Conservation (phyloP, 257 asterid species). For the Capsicum chinense region DNA sequence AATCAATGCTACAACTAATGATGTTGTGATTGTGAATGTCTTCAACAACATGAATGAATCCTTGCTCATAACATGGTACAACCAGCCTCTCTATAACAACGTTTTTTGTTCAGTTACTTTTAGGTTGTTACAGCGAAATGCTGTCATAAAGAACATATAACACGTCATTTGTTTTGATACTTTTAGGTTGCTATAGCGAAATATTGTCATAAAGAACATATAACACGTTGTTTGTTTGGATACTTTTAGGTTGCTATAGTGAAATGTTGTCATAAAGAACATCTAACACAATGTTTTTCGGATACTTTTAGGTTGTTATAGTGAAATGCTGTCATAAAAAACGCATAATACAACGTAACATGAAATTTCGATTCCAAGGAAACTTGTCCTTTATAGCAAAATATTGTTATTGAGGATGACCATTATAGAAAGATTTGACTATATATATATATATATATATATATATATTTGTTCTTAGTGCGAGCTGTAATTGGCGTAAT, state of each 20-base stretch:
- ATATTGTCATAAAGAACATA: too few species aligned
- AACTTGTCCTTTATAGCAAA: background rate
- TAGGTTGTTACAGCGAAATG: background rate
- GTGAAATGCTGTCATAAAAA: background rate
- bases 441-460: too few species aligned
- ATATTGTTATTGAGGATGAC: background rate
- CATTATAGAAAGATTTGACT: too few species aligned
- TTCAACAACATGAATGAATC: slow-evolving; percentile 72
- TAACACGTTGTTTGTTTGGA: too few species aligned
- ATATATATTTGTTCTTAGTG: too few species aligned
- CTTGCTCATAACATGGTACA: slow-evolving; percentile 72
- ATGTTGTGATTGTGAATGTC: slow-evolving; percentile 57
- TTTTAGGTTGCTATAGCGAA: too few species aligned
- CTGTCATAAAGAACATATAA: too few species aligned
- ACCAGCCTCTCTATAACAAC: background rate
- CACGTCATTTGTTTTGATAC: too few species aligned
- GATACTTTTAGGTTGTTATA: background rate
- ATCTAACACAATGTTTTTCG: background rate
- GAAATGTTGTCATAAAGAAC: too few species aligned
- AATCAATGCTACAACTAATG: slow-evolving; percentile 67
- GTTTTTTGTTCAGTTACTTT: background rate
- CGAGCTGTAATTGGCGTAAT: too few species aligned
- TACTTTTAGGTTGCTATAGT: too few species aligned
- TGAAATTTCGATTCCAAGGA: too few species aligned
- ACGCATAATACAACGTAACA: background rate